Conservation (phyloP, 208 protist genomes). For the Leishmania amazonensis region DNA sequence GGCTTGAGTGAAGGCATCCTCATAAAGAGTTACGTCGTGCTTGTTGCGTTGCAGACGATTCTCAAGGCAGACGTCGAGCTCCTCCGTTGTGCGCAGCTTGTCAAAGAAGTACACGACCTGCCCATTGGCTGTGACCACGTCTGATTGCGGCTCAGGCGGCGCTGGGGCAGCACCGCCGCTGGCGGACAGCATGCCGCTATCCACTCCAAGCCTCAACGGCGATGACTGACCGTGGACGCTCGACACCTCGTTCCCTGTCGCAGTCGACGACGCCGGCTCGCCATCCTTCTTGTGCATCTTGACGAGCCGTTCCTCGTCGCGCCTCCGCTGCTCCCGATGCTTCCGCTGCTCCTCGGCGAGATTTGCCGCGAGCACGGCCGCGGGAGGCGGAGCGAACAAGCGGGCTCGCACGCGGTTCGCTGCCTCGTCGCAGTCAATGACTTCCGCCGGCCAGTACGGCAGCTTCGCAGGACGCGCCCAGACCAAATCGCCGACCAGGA, state of each 20-base stretch:
- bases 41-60: conserved; percentile 56
- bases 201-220: not conserved
- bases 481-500: conserved; percentile 78
- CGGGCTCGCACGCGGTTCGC: conserved; percentile 63
- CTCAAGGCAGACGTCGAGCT: conserved; percentile 72
- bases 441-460: conserved; percentile 89
- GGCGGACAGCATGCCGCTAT: not conserved
- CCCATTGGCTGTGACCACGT: conserved; percentile 56
- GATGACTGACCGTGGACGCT: not conserved
- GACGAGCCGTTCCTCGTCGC: conserved; percentile 17
- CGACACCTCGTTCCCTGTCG: not conserved
- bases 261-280: not conserved
- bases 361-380: conserved; percentile 43
- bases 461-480: conserved; percentile 76
- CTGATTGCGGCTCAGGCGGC: conserved; percentile 17
- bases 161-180: not conserved
- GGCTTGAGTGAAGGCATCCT: conserved; percentile 64
- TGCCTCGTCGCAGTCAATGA: conserved; percentile 55
- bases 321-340: conserved; percentile 16
- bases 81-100: conserved; percentile 68
- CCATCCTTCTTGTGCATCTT: conserved; percentile 32
- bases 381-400: conserved; percentile 57
- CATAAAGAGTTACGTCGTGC: conserved; percentile 82
- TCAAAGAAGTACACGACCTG: conserved; percentile 86
- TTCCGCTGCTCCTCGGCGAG: conserved; percentile 39